Conservation (phyloP, 768 basidiomycete genomes). For the Hypholoma fasciculare region DNA sequence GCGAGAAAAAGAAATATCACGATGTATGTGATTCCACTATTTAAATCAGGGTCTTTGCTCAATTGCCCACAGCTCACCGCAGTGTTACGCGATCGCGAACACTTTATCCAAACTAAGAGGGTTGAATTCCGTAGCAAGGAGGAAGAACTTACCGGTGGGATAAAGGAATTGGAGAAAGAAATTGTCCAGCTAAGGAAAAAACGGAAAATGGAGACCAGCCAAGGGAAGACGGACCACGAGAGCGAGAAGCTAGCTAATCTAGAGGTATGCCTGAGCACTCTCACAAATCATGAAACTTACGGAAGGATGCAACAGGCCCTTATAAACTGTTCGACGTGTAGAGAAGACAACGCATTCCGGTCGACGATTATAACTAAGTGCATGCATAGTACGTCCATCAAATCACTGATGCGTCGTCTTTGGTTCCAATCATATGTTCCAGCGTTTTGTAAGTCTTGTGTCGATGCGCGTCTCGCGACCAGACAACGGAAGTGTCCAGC, state of each 20-base stretch:
- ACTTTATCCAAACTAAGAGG: slow-evolving; percentile 27
- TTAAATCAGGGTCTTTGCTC: neutral
- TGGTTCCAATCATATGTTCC: neutral
- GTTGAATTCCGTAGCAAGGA: slow-evolving; percentile 42
- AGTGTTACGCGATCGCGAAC: slow-evolving; percentile 34
- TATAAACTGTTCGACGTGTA: slow-evolving; percentile 89
- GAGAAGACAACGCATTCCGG: slow-evolving; percentile 58
- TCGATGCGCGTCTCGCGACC: slow-evolving; percentile 85
- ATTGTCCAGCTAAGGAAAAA: slow-evolving; percentile 43
- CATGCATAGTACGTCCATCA: slow-evolving; percentile 75
- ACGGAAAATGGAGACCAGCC: slow-evolving; percentile 12
- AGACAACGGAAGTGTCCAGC: slow-evolving; percentile 94
- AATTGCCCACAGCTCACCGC: slow-evolving; percentile 9
- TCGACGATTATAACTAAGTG: slow-evolving; percentile 84
- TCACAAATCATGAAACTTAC: neutral
- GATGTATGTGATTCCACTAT: slow-evolving; percentile 34
- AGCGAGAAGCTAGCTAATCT: slow-evolving; percentile 5
- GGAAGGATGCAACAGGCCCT: slow-evolving; percentile 51
- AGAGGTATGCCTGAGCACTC: neutral
- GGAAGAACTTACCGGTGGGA: slow-evolving; percentile 47
- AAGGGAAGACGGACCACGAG: neutral
- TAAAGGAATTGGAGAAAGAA: slow-evolving; percentile 54
- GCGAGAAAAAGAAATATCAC: slow-evolving; percentile 35
- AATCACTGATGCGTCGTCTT: neutral
- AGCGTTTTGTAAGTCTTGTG: slow-evolving; percentile 86